phyloP scores from a whole-genome alignment of 2,329 filamentous ascomycete genomes.

The Cucurbitaria berberidis region DNA sequence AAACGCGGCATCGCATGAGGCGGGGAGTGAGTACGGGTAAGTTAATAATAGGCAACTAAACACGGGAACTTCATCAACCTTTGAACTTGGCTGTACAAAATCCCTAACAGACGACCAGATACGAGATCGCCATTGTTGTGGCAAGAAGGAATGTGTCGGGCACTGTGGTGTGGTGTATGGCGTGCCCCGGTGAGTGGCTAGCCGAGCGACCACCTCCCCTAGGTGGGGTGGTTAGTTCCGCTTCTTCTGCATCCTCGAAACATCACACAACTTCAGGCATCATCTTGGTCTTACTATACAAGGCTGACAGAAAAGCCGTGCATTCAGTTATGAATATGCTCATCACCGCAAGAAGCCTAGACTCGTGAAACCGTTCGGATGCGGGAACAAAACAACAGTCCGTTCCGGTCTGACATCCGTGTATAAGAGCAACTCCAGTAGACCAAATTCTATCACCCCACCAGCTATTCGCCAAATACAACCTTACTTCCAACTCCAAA shows the following conservation, averaged over 20 bases:
- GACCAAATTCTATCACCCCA: not conserved
- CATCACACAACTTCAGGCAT: not conserved
- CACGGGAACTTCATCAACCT: too few species aligned
- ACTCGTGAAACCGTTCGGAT: not conserved
- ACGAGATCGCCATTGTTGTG: too few species aligned
- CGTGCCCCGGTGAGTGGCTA: not conserved
- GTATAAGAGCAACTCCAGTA: not conserved
- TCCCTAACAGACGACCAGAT: too few species aligned
- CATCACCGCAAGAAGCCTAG: not conserved
- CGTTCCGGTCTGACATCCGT: not conserved
- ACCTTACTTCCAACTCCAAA: too few species aligned
- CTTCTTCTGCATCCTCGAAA: not conserved
- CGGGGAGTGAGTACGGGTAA: not conserved
- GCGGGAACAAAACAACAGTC: not conserved
- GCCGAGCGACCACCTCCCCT: not conserved
- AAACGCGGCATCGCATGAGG: not conserved
- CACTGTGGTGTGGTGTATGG: too few species aligned
- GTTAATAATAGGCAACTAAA: too few species aligned
- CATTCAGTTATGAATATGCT: not conserved
- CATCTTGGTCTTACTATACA: not conserved
- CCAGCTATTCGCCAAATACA: not conserved
- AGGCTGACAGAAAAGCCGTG: not conserved
- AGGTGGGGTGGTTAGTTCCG: not conserved
- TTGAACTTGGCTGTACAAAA: too few species aligned
- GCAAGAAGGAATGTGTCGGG: too few species aligned